phyloP scores from a whole-genome alignment of 1,139 yeast species.

The Nakaseomyces nivariensis region DNA sequence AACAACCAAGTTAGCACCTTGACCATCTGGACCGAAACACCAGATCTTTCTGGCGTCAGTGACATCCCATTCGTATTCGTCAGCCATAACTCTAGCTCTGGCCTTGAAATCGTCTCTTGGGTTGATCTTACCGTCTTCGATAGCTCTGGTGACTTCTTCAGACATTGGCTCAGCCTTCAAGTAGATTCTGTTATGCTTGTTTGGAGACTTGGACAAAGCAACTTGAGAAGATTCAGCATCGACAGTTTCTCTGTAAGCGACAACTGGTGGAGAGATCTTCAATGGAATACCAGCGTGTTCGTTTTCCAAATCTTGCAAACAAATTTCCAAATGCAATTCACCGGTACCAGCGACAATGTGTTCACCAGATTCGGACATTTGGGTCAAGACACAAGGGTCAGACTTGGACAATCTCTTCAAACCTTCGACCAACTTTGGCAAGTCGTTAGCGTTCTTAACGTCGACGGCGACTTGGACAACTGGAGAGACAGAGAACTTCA shows the following conservation, averaged over 20 bases:
- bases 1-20: constrained; percentile 97
- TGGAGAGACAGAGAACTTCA: constrained; percentile 99
- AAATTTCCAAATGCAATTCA: constrained; percentile 98
- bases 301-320: constrained; percentile 90
- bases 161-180: constrained; percentile 93
- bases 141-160: constrained; percentile 88
- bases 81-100: constrained; percentile 98
- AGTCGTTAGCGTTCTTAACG: constrained; percentile 98
- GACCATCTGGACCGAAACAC: constrained; percentile 99
- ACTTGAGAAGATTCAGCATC: constrained; percentile 85
- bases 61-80: constrained; percentile 99
- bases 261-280: constrained; percentile 96
- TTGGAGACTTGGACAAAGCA: constrained; percentile 98
- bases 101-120: constrained; percentile 98
- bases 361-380: constrained; percentile 93
- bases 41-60: constrained; percentile 99
- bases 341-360: constrained; percentile 99
- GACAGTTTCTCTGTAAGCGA: constrained; percentile 98
- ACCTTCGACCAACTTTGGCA: constrained; percentile 99
- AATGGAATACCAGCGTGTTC: constrained; percentile 99
- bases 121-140: constrained; percentile 83
- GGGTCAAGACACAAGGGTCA: constrained; percentile 93
- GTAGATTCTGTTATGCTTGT: constrained; percentile 99
- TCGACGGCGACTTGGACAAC: constrained; percentile 99
- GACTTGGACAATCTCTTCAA: constrained; percentile 99